These are phyloP conservation scores for Nannizziopsis arthrosporioides DNA, from an alignment of 2,329 filamentous ascomycete genomes.

Conservation along the genomic window DNA sequence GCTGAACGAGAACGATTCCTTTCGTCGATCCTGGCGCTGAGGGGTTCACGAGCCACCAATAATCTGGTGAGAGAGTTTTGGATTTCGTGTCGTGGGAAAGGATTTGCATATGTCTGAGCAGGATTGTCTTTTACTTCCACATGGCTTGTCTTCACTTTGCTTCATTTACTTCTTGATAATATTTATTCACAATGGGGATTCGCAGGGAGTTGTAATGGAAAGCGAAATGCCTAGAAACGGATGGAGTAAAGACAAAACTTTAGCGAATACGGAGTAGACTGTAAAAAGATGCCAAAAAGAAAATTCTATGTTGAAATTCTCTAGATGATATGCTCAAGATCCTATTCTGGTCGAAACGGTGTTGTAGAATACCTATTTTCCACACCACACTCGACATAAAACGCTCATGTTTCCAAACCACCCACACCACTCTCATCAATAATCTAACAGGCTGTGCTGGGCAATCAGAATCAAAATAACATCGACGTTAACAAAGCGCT, in stretches of 20 bases:
- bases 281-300: not conserved
- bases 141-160: not conserved
- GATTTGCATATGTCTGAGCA: slow-evolving; percentile 30
- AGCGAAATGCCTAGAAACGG: not conserved
- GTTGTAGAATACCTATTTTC: not conserved
- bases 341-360: not conserved
- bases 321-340: too few relatives aligned
- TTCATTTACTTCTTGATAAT: too few relatives aligned
- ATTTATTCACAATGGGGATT: not conserved
- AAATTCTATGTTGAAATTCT: slow-evolving; percentile 1
- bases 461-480: not conserved
- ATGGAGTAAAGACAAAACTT: too few relatives aligned
- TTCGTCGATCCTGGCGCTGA: slow-evolving; percentile 28
- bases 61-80: slow-evolving; percentile 34
- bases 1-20: slow-evolving; percentile 34
- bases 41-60: slow-evolving; percentile 30
- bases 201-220: not conserved
- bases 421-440: slow-evolving; percentile 4
- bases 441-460: not conserved
- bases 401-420: slow-evolving; percentile 1
- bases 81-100: slow-evolving; percentile 34
- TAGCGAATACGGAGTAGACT: too few relatives aligned
- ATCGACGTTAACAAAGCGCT: not conserved
- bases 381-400: slow-evolving; percentile 4
- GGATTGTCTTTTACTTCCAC: not conserved